Evolutionary conservation across 2,329 filamentous ascomycete species (phyloP).

Genomic region (Lasiodiplodia theobromae): DNA sequence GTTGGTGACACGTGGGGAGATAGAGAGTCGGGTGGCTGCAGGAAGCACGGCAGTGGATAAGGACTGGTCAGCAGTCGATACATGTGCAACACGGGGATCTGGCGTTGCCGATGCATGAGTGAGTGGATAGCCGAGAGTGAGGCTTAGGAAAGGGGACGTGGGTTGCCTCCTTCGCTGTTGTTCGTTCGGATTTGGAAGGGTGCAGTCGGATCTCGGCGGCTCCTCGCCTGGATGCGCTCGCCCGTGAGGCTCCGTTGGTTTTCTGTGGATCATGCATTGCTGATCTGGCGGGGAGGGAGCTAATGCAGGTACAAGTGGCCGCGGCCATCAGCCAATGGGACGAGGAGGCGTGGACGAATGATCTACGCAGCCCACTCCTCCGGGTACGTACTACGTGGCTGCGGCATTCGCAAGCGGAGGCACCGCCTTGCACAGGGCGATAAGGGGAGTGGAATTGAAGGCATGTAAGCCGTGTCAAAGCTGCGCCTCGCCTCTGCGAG

Average conservation of each 20-base stretch:
- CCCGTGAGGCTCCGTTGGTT: not conserved
- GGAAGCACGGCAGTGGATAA: not conserved
- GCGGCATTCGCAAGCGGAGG: not conserved
- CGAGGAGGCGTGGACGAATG: not conserved
- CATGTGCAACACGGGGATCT: not conserved
- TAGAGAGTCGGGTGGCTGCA: not conserved
- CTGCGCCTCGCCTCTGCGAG: not conserved
- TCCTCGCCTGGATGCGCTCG: not conserved
- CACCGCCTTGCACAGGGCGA: no score
- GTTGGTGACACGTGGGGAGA: not conserved
- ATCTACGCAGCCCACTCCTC: not conserved
- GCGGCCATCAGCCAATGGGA: not conserved
- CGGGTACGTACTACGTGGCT: not conserved
- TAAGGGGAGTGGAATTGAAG: not conserved
- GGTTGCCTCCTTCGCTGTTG: no score
- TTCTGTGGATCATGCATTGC: not conserved
- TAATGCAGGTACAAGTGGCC: not conserved
- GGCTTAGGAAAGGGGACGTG: not conserved
- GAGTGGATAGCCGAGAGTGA: not conserved
- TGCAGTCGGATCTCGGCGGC: not conserved
- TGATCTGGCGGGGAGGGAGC: not conserved
- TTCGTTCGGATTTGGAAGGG: not conserved
- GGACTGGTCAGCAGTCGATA: not conserved
- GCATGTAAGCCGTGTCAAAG: not conserved
- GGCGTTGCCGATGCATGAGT: not conserved